phyloP scores from a whole-genome alignment of 352 stramenopile genomes.

The Phytopythium mirpurense region DNA sequence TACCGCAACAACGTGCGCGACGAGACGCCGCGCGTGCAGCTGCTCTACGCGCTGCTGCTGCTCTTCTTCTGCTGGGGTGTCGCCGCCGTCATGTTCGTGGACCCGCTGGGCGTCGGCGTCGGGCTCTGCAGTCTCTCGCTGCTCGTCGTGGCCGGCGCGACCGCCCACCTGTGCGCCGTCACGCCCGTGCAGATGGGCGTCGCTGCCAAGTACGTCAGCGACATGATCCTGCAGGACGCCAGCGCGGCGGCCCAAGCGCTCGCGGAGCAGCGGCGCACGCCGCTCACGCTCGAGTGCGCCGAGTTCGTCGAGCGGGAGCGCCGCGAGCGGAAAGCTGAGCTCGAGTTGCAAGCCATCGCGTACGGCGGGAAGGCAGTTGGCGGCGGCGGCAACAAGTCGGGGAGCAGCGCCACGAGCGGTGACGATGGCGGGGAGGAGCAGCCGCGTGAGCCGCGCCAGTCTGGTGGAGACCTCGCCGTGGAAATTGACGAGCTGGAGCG shows the following conservation, averaged over 20 bases:
- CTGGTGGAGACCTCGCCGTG: conserved; percentile 52
- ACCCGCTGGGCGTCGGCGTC: conserved; percentile 86
- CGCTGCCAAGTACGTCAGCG: conserved; percentile 85
- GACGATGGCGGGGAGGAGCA: conserved; percentile 35
- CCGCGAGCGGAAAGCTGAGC: conserved; percentile 69
- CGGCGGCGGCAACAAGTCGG: conserved; percentile 23
- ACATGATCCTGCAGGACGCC: conserved; percentile 84
- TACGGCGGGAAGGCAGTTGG: conserved; percentile 53
- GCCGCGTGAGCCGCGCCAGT: conserved; percentile 16
- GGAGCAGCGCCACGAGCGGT: too few relatives aligned
- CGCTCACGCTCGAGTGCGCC: conserved; percentile 67
- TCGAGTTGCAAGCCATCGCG: conserved; percentile 80
- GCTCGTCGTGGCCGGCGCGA: conserved; percentile 67
- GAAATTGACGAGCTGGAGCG: conserved; percentile 63
- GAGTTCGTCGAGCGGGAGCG: conserved; percentile 75
- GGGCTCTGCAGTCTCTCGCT: conserved; percentile 83
- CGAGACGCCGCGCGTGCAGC: conserved; percentile 61
- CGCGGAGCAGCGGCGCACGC: conserved; percentile 52
- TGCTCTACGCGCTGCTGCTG: conserved; percentile 70
- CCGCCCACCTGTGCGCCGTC: conserved; percentile 71
- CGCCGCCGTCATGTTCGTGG: conserved; percentile 85
- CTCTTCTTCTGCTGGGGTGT: conserved; percentile 84
- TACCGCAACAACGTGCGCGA: conserved; percentile 90
- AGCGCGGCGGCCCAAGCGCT: conserved; percentile 65
- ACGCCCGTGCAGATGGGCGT: conserved; percentile 87